Evolutionary conservation across 169 alveolate species (phyloP).

Genomic region (Plasmodium ovale): DNA sequence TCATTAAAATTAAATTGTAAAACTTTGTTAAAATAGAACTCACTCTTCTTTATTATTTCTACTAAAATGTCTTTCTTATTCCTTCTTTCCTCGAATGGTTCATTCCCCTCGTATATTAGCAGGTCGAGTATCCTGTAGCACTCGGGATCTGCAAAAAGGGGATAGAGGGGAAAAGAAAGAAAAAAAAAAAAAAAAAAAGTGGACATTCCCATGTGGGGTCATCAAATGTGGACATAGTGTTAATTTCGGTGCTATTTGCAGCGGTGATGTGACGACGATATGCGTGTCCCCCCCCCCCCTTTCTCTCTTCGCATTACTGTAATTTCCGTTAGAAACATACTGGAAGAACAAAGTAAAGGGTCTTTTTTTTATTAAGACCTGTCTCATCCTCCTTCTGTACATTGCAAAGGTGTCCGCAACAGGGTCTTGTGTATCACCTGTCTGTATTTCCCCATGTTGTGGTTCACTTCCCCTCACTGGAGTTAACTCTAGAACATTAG

Average conservation of each 20-base stretch:
- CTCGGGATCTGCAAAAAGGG: conserved; percentile 7
- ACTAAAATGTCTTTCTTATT: conserved; percentile 40
- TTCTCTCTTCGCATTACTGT: conserved; percentile 13
- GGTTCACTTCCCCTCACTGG: too few species aligned
- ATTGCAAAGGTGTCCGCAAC: conserved; percentile 7
- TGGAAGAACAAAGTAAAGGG: conserved; percentile 73
- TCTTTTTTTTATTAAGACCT: conserved; percentile 28
- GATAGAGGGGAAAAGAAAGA: neutral
- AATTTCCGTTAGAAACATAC: conserved; percentile 28
- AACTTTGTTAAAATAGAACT: conserved; percentile 64
- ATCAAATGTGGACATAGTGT: too few species aligned
- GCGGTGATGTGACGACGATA: too few species aligned
- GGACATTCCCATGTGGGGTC: too few species aligned
- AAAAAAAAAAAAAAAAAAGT: neutral
- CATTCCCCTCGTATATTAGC: conserved; percentile 49
- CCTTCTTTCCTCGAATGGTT: neutral
- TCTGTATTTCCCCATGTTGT: neutral
- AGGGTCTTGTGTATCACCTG: neutral
- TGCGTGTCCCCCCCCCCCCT: neutral
- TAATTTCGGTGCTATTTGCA: too few species aligned
- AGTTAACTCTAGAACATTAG: too few species aligned
- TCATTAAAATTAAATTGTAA: conserved; percentile 68
- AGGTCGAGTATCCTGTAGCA: conserved; percentile 61
- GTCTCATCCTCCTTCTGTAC: conserved; percentile 42
- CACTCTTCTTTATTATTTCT: conserved; percentile 52